A percentile compares a stretch with the other conserved stretches of the same genome.
Evolutionary conservation across 371 early-diverging fungal species (phyloP).

Genomic region (Chytridium lagenaria): DNA sequence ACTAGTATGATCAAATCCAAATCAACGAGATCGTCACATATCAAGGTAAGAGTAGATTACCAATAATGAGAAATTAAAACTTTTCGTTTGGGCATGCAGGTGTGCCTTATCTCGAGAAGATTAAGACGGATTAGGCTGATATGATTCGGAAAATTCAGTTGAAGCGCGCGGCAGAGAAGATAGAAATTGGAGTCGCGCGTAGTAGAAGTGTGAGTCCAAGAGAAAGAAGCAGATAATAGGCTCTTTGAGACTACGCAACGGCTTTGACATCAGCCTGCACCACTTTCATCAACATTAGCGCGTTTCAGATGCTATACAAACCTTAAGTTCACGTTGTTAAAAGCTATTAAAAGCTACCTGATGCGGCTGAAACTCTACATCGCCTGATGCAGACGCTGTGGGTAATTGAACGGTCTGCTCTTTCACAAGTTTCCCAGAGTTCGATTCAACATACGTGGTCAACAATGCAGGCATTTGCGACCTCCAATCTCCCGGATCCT

Average conservation of each 20-base stretch:
- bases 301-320: no score
- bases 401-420: neutral
- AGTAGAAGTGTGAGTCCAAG: neutral
- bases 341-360: no score
- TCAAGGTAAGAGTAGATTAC: no score
- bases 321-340: no score
- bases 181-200: neutral
- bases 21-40: constrained; percentile 56
- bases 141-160: constrained; percentile 38
- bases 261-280: no score
- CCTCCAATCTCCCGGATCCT: neutral
- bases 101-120: constrained; percentile 54
- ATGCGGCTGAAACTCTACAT: neutral
- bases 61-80: no score
- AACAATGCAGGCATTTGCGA: constrained; percentile 19
- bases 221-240: constrained; percentile 4
- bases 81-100: no score
- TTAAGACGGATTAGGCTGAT: constrained; percentile 53
- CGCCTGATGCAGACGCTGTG: no score
- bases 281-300: no score
- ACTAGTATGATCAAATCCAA: constrained; percentile 47
- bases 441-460: neutral
- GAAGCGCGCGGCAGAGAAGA: neutral
- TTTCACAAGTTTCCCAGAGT: neutral
- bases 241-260: neutral